Base-by-base conservation (phyloP, 1,284 basidiomycete genomes). In the Cutaneotrichosporon cutaneum region DNA sequence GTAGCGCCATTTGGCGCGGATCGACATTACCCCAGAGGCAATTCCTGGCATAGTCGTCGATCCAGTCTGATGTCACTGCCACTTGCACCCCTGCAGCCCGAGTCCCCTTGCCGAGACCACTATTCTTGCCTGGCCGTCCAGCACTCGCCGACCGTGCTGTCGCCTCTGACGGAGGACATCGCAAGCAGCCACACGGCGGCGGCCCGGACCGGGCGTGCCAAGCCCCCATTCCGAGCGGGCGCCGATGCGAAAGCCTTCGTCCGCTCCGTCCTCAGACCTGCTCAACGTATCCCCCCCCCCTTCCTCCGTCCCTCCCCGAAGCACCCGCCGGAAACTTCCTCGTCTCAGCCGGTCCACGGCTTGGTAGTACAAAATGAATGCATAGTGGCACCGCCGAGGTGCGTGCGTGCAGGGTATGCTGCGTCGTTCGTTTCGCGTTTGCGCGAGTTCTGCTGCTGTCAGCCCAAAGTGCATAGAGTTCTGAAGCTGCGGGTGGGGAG, bases 351-450 rank as follows among this genome's bases (percentile, higher is more conserved):
- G 18, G 5, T 18, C n/a, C 39, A 18, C 4, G 30, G 9, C n/a
- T 18, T 8, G 16, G 18, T n/a, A 9, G 16, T 14, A 42, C 18
- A 42, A 42, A n/a, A 42, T 39, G 36, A 39, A 39, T 42, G 39
- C 39, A 42, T 42, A n/a, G 39, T 42, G 39, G 39, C 39, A 42
- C 39, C 39, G n/a, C n/a, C n/a, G 39, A 18, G 39, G 39, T 42
- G 39, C 39, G 39, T 42, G 39, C 39, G 39, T 42, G 39, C 39
- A 42, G 18, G 39, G 39, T 42, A 42, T 42, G 39, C 39, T 42
- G 39, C 18, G 39, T 42, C 14, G 39, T 21, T 42, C 39, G 18
- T 39, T 39, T 39, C 39, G 39, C 39, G 39, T 42, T 14, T 7
- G 18, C 36, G 36, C 39, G 39, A 42, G 16, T 42, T 42, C 18